phyloP scores from a whole-genome alignment of 2,329 filamentous ascomycete species.

The Colletotrichum sidae region DNA sequence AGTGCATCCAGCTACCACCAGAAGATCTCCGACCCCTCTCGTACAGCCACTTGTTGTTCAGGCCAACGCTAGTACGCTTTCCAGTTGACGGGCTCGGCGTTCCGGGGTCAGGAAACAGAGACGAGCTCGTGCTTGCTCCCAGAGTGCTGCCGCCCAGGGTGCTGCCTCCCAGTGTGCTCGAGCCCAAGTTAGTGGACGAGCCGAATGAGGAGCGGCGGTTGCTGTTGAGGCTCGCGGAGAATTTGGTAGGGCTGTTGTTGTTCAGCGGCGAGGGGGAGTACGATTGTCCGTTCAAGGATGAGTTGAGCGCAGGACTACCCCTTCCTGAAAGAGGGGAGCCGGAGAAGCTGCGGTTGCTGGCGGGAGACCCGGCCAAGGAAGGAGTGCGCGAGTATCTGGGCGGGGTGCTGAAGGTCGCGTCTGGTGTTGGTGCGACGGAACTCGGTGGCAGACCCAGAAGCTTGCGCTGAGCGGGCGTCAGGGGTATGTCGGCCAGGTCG shows the following conservation, averaged over 20 bases:
- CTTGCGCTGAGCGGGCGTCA: conserved; percentile 88
- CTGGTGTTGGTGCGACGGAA: conserved; percentile 71
- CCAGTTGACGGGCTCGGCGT: conserved; percentile 76
- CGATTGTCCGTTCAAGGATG: conserved; percentile 57
- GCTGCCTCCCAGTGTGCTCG: conserved; percentile 51
- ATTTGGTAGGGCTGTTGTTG: conserved; percentile 70
- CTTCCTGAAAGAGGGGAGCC: conserved; percentile 69
- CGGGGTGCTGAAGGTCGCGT: conserved; percentile 80
- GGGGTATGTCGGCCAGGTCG: conserved; percentile 86
- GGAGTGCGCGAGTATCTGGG: conserved; percentile 86
- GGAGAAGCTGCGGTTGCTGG: conserved; percentile 67
- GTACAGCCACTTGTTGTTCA: conserved; percentile 97
- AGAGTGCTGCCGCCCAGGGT: conserved; percentile 45
- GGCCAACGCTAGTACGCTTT: conserved; percentile 78
- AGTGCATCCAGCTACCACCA: conserved; percentile 35
- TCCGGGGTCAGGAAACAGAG: conserved; percentile 67
- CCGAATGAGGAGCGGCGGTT: conserved; percentile 71
- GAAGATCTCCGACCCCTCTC: conserved; percentile 77
- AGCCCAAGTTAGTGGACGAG: conserved; percentile 63
- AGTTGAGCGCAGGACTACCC: conserved; percentile 59
- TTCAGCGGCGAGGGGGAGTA: conserved; percentile 54
- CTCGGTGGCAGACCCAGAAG: conserved; percentile 84
- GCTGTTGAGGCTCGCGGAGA: conserved; percentile 62
- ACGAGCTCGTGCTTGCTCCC: conserved; percentile 57
- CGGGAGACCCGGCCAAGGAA: conserved; percentile 71